Percentiles rank a stretch among this genome's conserved stretches.
Conservation (phyloP, 1,139 yeast species). For the Protomyces macrosporus region DNA sequence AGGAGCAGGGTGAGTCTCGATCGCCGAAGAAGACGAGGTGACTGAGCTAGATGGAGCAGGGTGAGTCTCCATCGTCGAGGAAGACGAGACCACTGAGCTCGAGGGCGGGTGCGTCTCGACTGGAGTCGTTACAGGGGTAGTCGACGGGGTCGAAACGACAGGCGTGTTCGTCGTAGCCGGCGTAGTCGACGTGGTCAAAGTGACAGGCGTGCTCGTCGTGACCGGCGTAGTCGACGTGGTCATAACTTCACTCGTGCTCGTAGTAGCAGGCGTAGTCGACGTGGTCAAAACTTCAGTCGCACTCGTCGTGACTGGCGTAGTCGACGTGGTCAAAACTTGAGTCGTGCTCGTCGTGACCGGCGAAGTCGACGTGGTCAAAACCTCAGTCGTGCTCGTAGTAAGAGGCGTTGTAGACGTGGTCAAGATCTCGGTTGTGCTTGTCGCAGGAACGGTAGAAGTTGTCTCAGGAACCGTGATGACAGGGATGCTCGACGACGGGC, state of each 20-base stretch:
- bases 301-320: neutral
- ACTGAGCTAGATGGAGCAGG: neutral
- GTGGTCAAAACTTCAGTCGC: neutral
- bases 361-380: neutral
- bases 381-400: neutral
- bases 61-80: neutral
- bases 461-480: neutral
- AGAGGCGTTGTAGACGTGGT: neutral
- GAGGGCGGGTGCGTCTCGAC: too few relatives aligned
- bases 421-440: too few relatives aligned
- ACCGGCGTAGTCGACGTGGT: neutral
- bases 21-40: neutral
- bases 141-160: neutral
- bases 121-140: neutral
- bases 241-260: neutral
- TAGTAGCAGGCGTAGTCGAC: neutral
- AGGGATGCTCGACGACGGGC: neutral
- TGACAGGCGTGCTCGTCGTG: neutral
- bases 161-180: neutral
- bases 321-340: neutral
- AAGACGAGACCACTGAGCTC: neutral
- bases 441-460: neutral
- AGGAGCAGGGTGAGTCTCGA: neutral
- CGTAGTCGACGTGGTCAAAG: neutral
- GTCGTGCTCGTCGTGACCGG: neutral